Base-by-base conservation (phyloP, 116 monocot species). In the Trichopus zeylanicus region DNA sequence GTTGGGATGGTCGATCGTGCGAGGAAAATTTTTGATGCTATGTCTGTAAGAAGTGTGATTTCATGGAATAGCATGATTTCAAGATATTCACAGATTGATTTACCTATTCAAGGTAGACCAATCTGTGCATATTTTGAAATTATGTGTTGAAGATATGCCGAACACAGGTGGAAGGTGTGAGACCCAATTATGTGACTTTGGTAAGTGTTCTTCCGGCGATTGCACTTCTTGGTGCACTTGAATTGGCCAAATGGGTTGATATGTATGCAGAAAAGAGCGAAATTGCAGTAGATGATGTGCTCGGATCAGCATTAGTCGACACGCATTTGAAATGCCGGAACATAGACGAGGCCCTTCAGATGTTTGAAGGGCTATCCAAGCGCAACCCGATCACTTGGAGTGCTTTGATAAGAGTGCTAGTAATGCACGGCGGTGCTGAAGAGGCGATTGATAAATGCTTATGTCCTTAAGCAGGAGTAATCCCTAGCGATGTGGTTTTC, bases 1-100 rank as follows among this genome's bases (percentile, higher is more conserved):
- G 49, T 61, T 21, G 77, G 83, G 23, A 73, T 73, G 74, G 34
- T 78, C 22, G 57, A 63, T 1, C 33, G 15, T 32, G 92, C 84
- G 4, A 70, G 46, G 24, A 15, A 26, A 18, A 13, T 78, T 69
- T 87, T 92, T 25, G 81, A 84, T 20, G 62, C 57, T 54, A 83
- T 92, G 87, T 31, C 48, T 24, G 6, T 25, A 0, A 87, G 57
- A 54, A 84, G 61, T 31, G 63, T 84, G 23, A 60, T 88, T n/a
- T 87, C 87, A 34, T 93, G 92, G 88, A 93, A 93, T 67, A 78
- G 68, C 18, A 69, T 93, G 78, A 81, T 88, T 57, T 67, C 84
- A 6, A 69, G 61, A n/a, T 77, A 74, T 55, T 75, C 73, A 1
- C 71, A 84, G 58, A 68, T 55, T 54, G 88, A 81, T n/a, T 63